Conservation (phyloP, 2,329 filamentous ascomycete genomes). For the Alternaria conjuncta region DNA sequence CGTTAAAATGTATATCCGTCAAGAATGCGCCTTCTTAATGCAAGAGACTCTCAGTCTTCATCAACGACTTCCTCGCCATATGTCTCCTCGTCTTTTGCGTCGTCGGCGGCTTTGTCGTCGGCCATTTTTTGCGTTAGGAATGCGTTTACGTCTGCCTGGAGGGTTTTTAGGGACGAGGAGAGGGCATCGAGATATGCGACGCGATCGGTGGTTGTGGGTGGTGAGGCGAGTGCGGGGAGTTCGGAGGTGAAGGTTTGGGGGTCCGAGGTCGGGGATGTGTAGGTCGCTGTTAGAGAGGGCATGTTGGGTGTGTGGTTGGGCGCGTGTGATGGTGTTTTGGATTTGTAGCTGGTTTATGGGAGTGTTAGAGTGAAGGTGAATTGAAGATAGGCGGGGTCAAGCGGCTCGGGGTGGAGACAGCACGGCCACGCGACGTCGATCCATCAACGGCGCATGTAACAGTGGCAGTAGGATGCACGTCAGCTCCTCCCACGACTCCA, state of each 20-base stretch:
- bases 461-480: slow-evolving; percentile 4
- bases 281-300: slow-evolving; percentile 57
- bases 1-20: not conserved
- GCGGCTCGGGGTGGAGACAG: slow-evolving; percentile 7
- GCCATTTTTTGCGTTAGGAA: slow-evolving; percentile 78
- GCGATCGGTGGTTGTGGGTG: slow-evolving; percentile 56
- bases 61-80: slow-evolving; percentile 83
- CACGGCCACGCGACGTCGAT: slow-evolving; percentile 9
- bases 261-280: slow-evolving; percentile 58
- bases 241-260: slow-evolving; percentile 27
- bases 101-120: slow-evolving; percentile 64
- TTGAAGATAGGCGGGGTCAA: slow-evolving; percentile 5
- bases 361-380: not conserved
- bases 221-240: slow-evolving; percentile 28
- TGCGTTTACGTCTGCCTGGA: slow-evolving; percentile 73
- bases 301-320: slow-evolving; percentile 14
- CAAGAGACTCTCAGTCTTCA: slow-evolving; percentile 57
- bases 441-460: slow-evolving; percentile 3
- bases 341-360: not conserved
- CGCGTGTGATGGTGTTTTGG: not conserved
- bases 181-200: slow-evolving; percentile 66
- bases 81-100: slow-evolving; percentile 67
- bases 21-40: not conserved
- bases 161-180: slow-evolving; percentile 60
- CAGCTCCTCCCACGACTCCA: not conserved